phyloP scores from a whole-genome alignment of 78 protist species.

The Dictyostelium capitatum region DNA sequence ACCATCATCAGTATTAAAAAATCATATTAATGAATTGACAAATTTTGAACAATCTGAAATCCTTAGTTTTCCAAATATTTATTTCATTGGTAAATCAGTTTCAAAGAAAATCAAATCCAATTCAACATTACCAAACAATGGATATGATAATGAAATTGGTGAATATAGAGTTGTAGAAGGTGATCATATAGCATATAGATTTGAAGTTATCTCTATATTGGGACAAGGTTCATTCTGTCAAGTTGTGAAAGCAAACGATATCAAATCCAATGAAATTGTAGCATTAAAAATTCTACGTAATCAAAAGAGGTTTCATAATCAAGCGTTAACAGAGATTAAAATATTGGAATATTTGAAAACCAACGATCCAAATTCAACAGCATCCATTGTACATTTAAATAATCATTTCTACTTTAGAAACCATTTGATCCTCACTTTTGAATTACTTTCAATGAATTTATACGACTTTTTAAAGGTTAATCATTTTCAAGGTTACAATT shows the following conservation, averaged over 20 bases:
- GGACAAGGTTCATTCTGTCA: conserved; percentile 97
- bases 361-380: conserved; percentile 75
- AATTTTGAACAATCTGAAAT: conserved; percentile 88
- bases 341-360: conserved; percentile 88
- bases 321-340: conserved; percentile 96
- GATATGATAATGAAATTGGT: conserved; percentile 94
- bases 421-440: conserved; percentile 96
- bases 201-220: conserved; percentile 92
- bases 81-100: conserved; percentile 57
- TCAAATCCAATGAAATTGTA: conserved; percentile 62
- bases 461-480: conserved; percentile 92
- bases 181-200: conserved; percentile 95
- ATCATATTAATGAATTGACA: conserved; percentile 64
- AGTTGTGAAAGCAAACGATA: conserved; percentile 86
- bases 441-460: conserved; percentile 88
- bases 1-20: conserved; percentile 37
- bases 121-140: conserved; percentile 62
- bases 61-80: conserved; percentile 85
- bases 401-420: conserved; percentile 88
- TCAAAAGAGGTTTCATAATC: conserved; percentile 95
- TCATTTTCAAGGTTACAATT: conserved; percentile 90
- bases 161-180: conserved; percentile 88
- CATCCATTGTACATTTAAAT: conserved; percentile 91
- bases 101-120: conserved; percentile 37
- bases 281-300: conserved; percentile 95